Conservation (phyloP, 305 asterid genomes). For the Fraxinus dipetala region DNA sequence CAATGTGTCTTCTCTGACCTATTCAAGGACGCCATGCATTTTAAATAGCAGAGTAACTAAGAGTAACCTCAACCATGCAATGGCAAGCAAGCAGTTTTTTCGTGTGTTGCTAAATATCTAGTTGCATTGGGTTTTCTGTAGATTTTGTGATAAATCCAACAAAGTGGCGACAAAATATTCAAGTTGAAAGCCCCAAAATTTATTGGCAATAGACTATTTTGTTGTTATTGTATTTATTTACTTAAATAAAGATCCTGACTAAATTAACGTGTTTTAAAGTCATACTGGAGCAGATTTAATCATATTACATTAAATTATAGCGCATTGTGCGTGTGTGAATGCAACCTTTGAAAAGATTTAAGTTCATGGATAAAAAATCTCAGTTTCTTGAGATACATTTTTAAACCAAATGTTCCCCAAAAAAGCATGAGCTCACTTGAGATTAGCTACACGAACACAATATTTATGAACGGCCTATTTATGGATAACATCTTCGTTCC, state of each 20-base stretch:
- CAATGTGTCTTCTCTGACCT: slow-evolving; percentile 32
- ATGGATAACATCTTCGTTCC: not conserved
- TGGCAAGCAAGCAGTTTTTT: not conserved
- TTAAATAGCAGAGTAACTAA: not conserved
- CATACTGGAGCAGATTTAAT: not conserved
- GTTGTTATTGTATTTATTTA: not conserved
- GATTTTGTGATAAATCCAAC: not conserved
- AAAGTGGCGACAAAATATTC: not conserved
- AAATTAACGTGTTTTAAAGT: not conserved
- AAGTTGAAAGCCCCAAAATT: not conserved
- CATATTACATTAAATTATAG: not conserved
- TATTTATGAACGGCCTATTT: not conserved
- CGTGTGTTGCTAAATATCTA: not conserved
- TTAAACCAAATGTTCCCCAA: not conserved
- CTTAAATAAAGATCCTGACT: not conserved
- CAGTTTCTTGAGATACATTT: not conserved
- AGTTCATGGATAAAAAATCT: not conserved
- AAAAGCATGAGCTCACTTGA: not conserved
- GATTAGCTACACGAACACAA: not conserved
- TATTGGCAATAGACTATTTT: not conserved
- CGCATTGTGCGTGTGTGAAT: not conserved
- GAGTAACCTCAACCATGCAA: not conserved
- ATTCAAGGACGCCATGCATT: slow-evolving; percentile 7
- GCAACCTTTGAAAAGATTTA: not conserved
- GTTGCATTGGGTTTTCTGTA: not conserved